Evolutionary conservation across 495 filamentous ascomycete species (phyloP), one percentile per base, ranked within the genome.

Genomic region (Penicillium cataractarum): DNA sequence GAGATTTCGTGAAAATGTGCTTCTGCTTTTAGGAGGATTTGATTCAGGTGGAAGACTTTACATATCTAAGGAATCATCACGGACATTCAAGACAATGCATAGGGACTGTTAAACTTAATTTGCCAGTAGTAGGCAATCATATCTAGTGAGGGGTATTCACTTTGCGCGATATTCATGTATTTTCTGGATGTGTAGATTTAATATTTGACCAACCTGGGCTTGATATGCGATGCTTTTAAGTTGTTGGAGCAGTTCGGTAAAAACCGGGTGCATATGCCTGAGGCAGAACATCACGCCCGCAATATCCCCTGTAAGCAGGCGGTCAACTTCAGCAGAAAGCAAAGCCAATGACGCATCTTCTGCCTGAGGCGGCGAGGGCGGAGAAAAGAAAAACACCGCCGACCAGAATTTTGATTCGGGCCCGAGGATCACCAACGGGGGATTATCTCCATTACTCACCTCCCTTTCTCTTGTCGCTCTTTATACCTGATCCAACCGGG

Each of bases 351-450:
- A 51, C 55, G 50, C 52, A 55, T 26, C 57, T 51, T 26, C 21
- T 69, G 75, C 75, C 74, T 76, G 64, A 76, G 71, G 70, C 69
- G 26, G 17, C 40, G 56, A 29, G 37, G 65, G 72, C 74, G 71
- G 71, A 73, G 70, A 76, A 72, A 76, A 65, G 65, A 65, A 66
- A 68, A 72, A 71, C 57, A 75, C 71, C 72, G 63, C 65, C 69
- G 72, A 73, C 70, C 73, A 72, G 73, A 79, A 73, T 71, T 77
- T 79, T 72, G 72, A 70, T 3, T 52, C 64, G 58, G 56, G 32
- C 46, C 62, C 63, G 64, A 55, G 51, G 22, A 31, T 49, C 44
- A 49, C 51, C 37, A 59, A 66, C 35, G 54, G 32, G 33, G 54
- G 54, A 17, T 58, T 57, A 55, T 50, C 35, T 58, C 54, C 35